Evolutionary conservation across 768 basidiomycete species (phyloP), one percentile per base, ranked within the genome.

Genomic region (Boletus insuetus): DNA sequence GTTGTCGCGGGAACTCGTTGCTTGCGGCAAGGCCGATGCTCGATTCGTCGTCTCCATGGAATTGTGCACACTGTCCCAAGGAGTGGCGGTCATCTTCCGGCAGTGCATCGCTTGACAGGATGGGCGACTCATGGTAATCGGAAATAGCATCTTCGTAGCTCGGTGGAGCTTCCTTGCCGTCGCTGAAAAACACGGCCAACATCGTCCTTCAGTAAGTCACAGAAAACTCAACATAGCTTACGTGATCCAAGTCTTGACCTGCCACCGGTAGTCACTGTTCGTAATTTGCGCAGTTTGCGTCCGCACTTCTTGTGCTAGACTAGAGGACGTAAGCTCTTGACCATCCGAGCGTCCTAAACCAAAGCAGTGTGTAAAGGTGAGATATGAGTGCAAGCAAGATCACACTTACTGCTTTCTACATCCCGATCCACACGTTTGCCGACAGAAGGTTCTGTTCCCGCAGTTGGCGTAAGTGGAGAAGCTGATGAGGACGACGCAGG

Each of bases 101-200:
- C 0, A 40, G 16, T 3, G 14, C 22, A 16, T 42, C 46, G 31
- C n/a, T 26, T 3, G 31, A 13, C 1, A 20, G 20, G 19, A 39
- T 22, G 17, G 20, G 8, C 19, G 32, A 46, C 19, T n/a, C 0
- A 1, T 46, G 6, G 6, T 37, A 16, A 35, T 43, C 16, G 26
- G 51, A 42, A 31, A 45, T 10, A 11, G 37, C 40, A 8, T 56
- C 62, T 19, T 64, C n/a, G 12, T 60, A 60, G 19, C 54, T 63
- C 19, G 62, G 61, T 14, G 61, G 62, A 41, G 58, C 54, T 16
- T 51, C 58, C 6, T 53, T 24, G 8, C 14, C 35, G 14, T 46
- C 52, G 5, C 60, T 34, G 34, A 14, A 14, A 14, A 3, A 3
- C 12, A 2, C 26, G 17, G 6, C 9, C 17, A 45, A 24, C 7